phyloP scores from a whole-genome alignment of 2,329 filamentous ascomycete genomes.

The Aureobasidium namibiae region DNA sequence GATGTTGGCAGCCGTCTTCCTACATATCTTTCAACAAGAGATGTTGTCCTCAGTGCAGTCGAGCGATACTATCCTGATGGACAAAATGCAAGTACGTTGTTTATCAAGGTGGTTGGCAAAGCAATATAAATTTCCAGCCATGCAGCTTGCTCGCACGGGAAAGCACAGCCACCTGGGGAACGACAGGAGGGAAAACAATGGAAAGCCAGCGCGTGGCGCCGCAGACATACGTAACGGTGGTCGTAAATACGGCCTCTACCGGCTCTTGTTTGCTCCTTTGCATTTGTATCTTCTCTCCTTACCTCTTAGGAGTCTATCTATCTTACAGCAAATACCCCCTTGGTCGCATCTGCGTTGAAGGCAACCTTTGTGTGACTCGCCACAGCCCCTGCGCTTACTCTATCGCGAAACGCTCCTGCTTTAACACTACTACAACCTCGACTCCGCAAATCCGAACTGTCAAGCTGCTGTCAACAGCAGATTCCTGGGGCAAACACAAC shows the following conservation, averaged over 20 bases:
- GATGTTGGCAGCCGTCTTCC: background rate
- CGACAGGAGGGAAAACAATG: background rate
- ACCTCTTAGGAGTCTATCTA: background rate
- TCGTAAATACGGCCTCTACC: background rate
- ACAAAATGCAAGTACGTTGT: background rate
- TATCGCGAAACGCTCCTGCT: background rate
- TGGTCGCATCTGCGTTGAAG: background rate
- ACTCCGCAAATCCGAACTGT: background rate
- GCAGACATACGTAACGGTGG: background rate
- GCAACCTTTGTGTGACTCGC: background rate
- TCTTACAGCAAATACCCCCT: background rate
- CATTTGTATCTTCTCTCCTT: background rate
- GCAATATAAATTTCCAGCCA: background rate
- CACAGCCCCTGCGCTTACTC: background rate
- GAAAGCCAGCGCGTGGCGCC: constrained; percentile 3
- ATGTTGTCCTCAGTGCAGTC: background rate
- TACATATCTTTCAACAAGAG: background rate
- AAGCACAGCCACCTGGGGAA: constrained; percentile 1
- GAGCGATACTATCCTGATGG: background rate
- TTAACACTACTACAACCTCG: background rate
- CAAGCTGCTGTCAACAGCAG: background rate
- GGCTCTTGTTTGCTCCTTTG: background rate
- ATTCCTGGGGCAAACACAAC: constrained; percentile 1
- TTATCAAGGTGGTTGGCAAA: background rate
- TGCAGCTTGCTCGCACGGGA: background rate